phyloP scores from a whole-genome alignment of 148 eudicot genomes.

The Rhododendron kiyosumense region DNA sequence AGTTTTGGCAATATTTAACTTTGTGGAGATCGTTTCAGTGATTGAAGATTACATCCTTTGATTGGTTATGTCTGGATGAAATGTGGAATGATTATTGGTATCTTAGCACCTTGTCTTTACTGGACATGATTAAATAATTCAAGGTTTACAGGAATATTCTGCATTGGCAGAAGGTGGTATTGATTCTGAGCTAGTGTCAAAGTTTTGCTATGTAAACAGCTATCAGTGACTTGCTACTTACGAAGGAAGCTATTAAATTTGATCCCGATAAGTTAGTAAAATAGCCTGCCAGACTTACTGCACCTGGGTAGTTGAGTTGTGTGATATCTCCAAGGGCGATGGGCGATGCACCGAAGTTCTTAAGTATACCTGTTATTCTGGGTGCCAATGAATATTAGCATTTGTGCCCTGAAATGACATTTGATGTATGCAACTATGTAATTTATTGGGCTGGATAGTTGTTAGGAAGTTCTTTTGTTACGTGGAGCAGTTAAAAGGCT shows the following conservation, averaged over 20 bases:
- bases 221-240: not conserved
- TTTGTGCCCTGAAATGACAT: not conserved
- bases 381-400: not conserved
- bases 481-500: not conserved
- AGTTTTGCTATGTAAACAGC: not conserved
- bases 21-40: not conserved
- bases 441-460: not conserved
- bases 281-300: not conserved
- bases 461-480: not conserved
- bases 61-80: not conserved
- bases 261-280: not conserved
- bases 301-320: not conserved
- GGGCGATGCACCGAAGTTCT: not conserved
- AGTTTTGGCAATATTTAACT: not conserved
- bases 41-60: not conserved
- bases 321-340: not conserved
- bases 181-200: not conserved
- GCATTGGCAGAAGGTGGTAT: not conserved
- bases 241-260: not conserved
- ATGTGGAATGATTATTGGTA: not conserved
- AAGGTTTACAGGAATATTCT: not conserved
- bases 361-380: not conserved
- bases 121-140: not conserved
- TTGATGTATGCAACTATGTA: not conserved
- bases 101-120: not conserved